These are phyloP conservation scores for Pyrus bretschneideri DNA, from an alignment of 306 rosid genomes.

Conservation along the genomic window DNA sequence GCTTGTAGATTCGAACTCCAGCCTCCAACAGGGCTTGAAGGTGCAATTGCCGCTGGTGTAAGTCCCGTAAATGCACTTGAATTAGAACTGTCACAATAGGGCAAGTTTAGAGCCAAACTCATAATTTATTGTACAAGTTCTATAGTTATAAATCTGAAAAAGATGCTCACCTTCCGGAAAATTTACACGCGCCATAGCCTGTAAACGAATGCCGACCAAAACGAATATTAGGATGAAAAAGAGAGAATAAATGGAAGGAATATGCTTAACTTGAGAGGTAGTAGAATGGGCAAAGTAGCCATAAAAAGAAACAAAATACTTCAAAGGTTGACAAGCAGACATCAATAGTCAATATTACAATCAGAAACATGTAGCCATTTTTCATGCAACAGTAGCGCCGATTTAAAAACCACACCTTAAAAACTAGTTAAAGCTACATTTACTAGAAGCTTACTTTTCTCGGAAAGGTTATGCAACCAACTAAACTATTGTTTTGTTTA, in stretches of 20 bases:
- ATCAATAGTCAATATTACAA: background rate
- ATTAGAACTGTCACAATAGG: slow-evolving; percentile 49
- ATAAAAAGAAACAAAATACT: background rate
- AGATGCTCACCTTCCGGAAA: slow-evolving; percentile 69
- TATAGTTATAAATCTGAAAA: background rate
- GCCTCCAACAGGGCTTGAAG: slow-evolving; percentile 37
- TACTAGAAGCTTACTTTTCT: background rate
- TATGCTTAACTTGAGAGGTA: background rate
- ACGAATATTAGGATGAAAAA: background rate
- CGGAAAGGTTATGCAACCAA: background rate
- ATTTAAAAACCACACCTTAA: background rate
- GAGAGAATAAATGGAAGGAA: background rate
- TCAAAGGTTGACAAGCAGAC: background rate
- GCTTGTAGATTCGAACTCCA: slow-evolving; percentile 36
- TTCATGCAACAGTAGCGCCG: background rate
- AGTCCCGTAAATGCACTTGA: slow-evolving; percentile 34
- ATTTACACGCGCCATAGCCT: slow-evolving; percentile 82
- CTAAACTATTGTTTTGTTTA: background rate
- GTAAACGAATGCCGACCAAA: slow-evolving; percentile 20
- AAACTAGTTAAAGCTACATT: slow-evolving; percentile 4
- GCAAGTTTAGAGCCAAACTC: slow-evolving; percentile 2
- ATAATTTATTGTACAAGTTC: background rate
- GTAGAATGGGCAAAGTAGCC: background rate
- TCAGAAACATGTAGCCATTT: background rate
- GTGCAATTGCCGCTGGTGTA: slow-evolving; percentile 42